Evolutionary conservation across 306 rosid genomes (phyloP).

Genomic region (Gastrolobium bilobum): DNA sequence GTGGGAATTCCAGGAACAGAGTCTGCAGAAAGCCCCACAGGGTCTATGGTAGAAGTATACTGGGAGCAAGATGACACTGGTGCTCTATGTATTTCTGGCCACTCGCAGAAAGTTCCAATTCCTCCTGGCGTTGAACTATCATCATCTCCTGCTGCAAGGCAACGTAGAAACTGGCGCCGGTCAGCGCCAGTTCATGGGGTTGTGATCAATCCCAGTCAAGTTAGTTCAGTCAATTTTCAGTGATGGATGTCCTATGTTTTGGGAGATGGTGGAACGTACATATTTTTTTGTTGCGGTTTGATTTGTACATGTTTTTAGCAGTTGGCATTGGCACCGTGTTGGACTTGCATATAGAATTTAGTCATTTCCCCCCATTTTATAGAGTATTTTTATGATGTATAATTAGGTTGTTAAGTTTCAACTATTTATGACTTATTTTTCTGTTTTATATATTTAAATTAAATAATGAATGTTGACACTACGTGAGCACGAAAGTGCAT

Average conservation of each 20-base stretch:
- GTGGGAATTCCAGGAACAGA: constrained; percentile 88
- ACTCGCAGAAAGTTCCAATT: constrained; percentile 63
- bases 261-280: background rate
- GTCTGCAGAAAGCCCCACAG: constrained; percentile 69
- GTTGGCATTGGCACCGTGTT: background rate
- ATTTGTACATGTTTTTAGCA: background rate
- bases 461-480: background rate
- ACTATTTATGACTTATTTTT: background rate
- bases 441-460: background rate
- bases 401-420: background rate
- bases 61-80: constrained; percentile 93
- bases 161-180: constrained; percentile 40
- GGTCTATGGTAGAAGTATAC: constrained; percentile 81
- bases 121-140: constrained; percentile 55
- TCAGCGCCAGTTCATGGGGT: constrained; percentile 57
- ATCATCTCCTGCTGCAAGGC: constrained; percentile 47
- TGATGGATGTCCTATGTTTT: constrained; percentile 36
- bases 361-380: background rate
- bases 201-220: constrained; percentile 65
- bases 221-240: constrained; percentile 42
- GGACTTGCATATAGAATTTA: constrained; percentile 11
- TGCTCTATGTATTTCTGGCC: constrained; percentile 73
- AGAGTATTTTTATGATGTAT: background rate
- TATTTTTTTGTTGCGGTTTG: background rate
- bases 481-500: background rate